Evolutionary conservation across 257 asterid species (phyloP).

Genomic region (Solanum dulcamara): DNA sequence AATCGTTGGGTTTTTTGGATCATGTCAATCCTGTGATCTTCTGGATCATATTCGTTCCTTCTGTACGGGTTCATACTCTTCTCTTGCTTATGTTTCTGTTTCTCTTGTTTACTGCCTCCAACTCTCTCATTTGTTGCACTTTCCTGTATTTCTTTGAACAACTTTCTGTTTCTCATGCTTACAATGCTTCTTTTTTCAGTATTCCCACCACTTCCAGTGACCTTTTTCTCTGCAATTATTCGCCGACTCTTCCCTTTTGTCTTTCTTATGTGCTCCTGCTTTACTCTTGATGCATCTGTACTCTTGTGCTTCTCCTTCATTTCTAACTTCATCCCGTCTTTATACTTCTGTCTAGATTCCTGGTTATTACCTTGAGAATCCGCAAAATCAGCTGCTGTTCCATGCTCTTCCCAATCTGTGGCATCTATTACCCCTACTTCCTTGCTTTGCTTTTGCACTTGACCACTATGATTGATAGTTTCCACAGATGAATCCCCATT

Average conservation of each 20-base stretch:
- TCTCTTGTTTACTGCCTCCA: background rate
- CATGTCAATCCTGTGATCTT: background rate
- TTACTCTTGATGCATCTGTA: background rate
- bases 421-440: background rate
- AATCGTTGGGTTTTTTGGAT: background rate
- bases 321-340: conserved; percentile 20
- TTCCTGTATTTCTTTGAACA: background rate
- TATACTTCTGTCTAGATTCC: background rate
- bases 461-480: conserved; percentile 2
- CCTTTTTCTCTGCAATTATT: conserved; percentile 1
- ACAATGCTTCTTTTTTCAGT: background rate
- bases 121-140: background rate
- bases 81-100: background rate
- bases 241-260: conserved; percentile 28
- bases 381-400: background rate
- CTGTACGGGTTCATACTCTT: background rate
- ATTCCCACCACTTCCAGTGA: background rate
- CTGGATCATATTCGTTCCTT: background rate
- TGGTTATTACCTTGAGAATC: background rate
- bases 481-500: background rate
- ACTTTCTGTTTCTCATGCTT: background rate
- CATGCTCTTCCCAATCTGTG: background rate
- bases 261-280: conserved; percentile 3
- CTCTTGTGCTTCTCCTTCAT: background rate
- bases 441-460: background rate